Percentiles rank a stretch among this genome's conserved stretches.
Conservation (phyloP, 2,329 filamentous ascomycete species). For the Mycogone perniciosa region DNA sequence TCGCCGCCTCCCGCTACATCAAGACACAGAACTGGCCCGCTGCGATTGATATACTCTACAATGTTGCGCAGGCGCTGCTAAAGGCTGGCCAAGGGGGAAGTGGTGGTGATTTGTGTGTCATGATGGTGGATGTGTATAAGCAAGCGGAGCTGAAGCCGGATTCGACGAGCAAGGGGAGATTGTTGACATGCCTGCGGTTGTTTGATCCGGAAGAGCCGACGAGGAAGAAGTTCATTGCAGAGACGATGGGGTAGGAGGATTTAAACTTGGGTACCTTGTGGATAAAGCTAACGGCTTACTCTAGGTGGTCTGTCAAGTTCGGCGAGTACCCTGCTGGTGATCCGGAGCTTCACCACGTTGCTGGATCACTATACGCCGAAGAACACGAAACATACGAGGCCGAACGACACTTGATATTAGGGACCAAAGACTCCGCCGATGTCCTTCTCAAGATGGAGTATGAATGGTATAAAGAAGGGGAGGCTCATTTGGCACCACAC, state of each 20-base stretch:
- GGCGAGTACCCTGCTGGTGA: slow-evolving; percentile 88
- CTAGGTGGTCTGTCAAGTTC: slow-evolving; percentile 72
- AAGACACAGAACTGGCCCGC: slow-evolving; percentile 79
- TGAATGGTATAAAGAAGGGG: slow-evolving; percentile 85
- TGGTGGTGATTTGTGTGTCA: slow-evolving; percentile 80
- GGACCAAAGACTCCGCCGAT: slow-evolving; percentile 81
- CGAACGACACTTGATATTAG: slow-evolving; percentile 80
- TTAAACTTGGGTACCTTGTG: background rate
- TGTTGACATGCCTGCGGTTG: slow-evolving; percentile 72
- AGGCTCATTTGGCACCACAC: slow-evolving; percentile 76
- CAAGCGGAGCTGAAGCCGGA: slow-evolving; percentile 78
- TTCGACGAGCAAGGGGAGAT: slow-evolving; percentile 62
- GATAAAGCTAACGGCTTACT: background rate
- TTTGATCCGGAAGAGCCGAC: slow-evolving; percentile 83
- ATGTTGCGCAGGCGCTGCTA: slow-evolving; percentile 77
- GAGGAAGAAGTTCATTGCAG: slow-evolving; percentile 83
- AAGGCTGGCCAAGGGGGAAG: slow-evolving; percentile 91
- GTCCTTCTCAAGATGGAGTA: slow-evolving; percentile 80
- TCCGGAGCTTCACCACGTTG: slow-evolving; percentile 88
- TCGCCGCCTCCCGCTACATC: slow-evolving; percentile 88
- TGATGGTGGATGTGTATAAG: slow-evolving; percentile 85
- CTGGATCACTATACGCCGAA: slow-evolving; percentile 81
- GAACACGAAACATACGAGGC: slow-evolving; percentile 91
- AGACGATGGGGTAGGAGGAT: slow-evolving; percentile 63
- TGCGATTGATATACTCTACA: slow-evolving; percentile 80